phyloP scores from a whole-genome alignment of 2,329 filamentous ascomycete genomes.

The Elsinoe batatas region DNA sequence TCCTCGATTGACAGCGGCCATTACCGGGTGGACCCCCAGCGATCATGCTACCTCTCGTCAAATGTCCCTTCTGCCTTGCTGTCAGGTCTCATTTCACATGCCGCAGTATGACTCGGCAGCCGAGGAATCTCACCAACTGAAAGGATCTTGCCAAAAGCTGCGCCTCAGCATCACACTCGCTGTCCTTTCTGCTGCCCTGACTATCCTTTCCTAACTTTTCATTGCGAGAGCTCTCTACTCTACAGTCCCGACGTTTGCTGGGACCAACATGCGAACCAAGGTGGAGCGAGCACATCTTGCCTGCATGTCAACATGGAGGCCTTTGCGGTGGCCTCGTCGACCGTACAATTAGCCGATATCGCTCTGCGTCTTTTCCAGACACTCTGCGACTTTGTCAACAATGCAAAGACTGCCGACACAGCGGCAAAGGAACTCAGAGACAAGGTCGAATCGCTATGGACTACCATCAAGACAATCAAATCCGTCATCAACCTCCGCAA shows the following conservation, averaged over 20 bases:
- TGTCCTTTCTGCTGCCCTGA: background rate
- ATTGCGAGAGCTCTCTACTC: background rate
- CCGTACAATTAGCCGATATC: slow-evolving; percentile 9
- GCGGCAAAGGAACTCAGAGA: slow-evolving; percentile 5
- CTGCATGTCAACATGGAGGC: background rate
- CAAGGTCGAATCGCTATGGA: slow-evolving; percentile 1
- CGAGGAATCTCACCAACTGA: background rate
- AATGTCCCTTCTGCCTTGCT: background rate
- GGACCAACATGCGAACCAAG: background rate
- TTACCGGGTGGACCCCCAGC: background rate
- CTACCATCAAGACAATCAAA: background rate
- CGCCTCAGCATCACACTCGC: background rate
- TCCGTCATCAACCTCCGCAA: background rate
- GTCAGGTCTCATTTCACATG: background rate
- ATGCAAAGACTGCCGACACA: slow-evolving; percentile 1
- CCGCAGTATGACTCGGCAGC: background rate
- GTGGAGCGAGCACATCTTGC: background rate
- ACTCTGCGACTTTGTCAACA: slow-evolving; percentile 5
- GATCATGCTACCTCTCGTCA: background rate
- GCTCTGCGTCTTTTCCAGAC: background rate
- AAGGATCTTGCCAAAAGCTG: slow-evolving; percentile 1
- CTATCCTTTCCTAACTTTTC: background rate
- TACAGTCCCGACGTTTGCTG: background rate
- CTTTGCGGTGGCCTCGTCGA: background rate
- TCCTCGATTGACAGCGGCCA: background rate